phyloP scores from a whole-genome alignment of 768 basidiomycete species.

The Auriculariales sp. region DNA sequence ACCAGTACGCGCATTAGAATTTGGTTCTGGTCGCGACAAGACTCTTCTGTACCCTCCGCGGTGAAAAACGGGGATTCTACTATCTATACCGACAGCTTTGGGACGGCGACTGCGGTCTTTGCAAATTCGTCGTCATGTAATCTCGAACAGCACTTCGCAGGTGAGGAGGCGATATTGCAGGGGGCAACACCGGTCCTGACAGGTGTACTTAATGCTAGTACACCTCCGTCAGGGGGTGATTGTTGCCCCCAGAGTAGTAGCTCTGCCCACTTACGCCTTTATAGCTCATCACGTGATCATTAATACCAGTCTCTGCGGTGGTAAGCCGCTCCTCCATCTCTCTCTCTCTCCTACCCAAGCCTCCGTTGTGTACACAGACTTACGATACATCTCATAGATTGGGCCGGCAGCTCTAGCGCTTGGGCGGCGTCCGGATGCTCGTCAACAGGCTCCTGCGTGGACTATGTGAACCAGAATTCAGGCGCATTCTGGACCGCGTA shows the following conservation, averaged over 20 bases:
- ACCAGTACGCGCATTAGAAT: slow-evolving; percentile 43
- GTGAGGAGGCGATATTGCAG: too few species aligned
- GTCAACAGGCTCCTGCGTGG: slow-evolving; percentile 15
- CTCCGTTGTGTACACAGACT: neutral
- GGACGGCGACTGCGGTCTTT: too few species aligned
- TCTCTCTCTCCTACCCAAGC: neutral
- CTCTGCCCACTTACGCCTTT: too few species aligned
- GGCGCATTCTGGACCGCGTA: slow-evolving; percentile 51
- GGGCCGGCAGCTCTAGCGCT: slow-evolving; percentile 2
- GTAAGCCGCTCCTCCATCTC: slow-evolving; percentile 3
- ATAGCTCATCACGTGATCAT: slow-evolving; percentile 12
- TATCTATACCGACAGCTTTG: too few species aligned
- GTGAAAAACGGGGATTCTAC: too few species aligned
- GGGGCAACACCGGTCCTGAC: too few species aligned
- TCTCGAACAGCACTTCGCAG: too few species aligned
- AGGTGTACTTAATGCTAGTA: too few species aligned
- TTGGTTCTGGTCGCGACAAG: slow-evolving; percentile 51
- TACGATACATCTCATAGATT: neutral
- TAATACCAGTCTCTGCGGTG: slow-evolving; percentile 11
- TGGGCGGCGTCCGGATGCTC: slow-evolving; percentile 19
- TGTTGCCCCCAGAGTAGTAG: too few species aligned
- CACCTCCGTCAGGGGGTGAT: too few species aligned
- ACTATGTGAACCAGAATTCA: slow-evolving; percentile 54
- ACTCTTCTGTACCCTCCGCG: too few species aligned
- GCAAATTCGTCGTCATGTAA: too few species aligned